Evolutionary conservation across 169 alveolate genomes (phyloP).

Genomic region (Amoebophrya sp.): DNA sequence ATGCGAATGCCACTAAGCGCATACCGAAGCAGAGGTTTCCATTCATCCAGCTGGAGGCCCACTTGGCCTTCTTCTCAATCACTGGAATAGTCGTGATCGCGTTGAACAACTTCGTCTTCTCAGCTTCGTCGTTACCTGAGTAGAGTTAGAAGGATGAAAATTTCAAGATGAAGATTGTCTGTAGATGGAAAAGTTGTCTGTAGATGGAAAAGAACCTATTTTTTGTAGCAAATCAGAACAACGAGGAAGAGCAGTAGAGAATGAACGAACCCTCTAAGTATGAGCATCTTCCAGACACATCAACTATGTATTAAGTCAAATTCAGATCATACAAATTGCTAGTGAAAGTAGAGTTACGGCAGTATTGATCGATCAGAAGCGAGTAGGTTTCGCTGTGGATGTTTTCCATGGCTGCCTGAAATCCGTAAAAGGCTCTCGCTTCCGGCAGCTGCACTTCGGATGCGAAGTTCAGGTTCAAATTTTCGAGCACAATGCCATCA

Average conservation of each 20-base stretch:
- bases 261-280: neutral
- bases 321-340: neutral
- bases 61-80: constrained; percentile 83
- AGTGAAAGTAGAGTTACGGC: constrained; percentile 40
- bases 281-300: neutral
- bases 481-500: constrained; percentile 94
- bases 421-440: constrained; percentile 94
- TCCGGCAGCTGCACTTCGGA: constrained; percentile 92
- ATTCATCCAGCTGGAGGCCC: constrained; percentile 83
- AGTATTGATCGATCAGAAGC: constrained; percentile 79
- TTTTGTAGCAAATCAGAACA: neutral
- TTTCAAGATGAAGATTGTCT: neutral
- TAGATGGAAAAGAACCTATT: neutral
- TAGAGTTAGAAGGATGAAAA: too few relatives aligned
- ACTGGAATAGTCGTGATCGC: constrained; percentile 87
- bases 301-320: neutral
- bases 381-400: constrained; percentile 96
- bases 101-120: constrained; percentile 79
- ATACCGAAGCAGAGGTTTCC: constrained; percentile 85
- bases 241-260: neutral
- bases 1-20: constrained; percentile 86
- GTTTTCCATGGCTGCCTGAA: constrained; percentile 96
- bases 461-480: constrained; percentile 86
- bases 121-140: constrained; percentile 72
- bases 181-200: neutral